Evolutionary conservation across 768 basidiomycete genomes (phyloP), one percentile per base, ranked within the genome.

Genomic region (Leccinum uliginosum): DNA sequence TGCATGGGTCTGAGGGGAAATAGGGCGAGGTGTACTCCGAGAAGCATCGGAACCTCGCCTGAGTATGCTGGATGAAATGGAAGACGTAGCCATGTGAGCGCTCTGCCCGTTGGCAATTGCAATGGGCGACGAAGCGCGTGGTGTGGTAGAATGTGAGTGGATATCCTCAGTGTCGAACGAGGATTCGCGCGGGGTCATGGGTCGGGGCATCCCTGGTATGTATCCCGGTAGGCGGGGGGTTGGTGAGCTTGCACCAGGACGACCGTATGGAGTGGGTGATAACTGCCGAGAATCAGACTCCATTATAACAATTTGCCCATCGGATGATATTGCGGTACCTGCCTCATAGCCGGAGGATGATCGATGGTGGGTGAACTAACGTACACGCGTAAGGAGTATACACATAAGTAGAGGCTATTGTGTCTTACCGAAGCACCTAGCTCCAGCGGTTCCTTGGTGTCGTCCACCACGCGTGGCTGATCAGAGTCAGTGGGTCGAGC

Each of bases 171-270:
- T 67, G 49, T 91, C 91, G 55, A 77, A 75, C 30, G 80, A 74
- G 6, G 74, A 64, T 60, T 90, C 87, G 55, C 84, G 85, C n/a
- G 91, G 91, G 6, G 91, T 93, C 87, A 93, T 91, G 17, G 91
- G 91, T 43, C 91, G 78, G 21, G 89, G 88, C 91, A 93, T 93
- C 11, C 91, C 91, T 23, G 91, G 91, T 55, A 91, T 84, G 71
- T 93, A 93, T 14, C 91, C 91, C 54, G 91, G 91, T 21, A 90
- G 66, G 40, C 82, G 78, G 44, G 80, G 78, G 0, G 73, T 72
- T 30, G 80, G 80, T 29, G 80, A 81, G n/a, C 71, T 70, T 14
- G 75, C 73, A 3, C 76, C 82, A 45, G 82, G 81, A 47, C 83
- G 73, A 58, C 73, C 72, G 47, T 72, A 76, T 26, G 85, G 85